Evolutionary conservation across 306 rosid species (phyloP), one percentile per base, ranked within the genome.

Genomic region (Styphnolobium japonicum): DNA sequence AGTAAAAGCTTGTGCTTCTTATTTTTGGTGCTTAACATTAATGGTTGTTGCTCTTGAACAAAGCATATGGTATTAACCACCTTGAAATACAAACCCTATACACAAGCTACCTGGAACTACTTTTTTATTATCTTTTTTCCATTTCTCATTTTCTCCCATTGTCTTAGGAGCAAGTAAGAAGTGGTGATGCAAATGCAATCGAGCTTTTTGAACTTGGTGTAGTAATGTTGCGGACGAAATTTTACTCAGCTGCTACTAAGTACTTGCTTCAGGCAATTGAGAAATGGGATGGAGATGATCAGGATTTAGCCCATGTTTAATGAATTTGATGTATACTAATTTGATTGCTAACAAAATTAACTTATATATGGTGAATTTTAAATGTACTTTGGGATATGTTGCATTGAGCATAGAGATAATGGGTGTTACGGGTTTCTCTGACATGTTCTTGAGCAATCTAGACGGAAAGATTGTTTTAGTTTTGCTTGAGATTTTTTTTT

Each of bases 241-340:
- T 91, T 76, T 91, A 89, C 73, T 88, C 96, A 1, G 96, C 96
- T 56, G 93, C 96, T 37, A 91, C 81, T 1, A 91, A 87, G 66
- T 91, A 75, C 79, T 86, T 91, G 93, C 87, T 87, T 75, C 91
- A 91, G 85, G 96, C 96, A 37, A 84, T 91, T 27, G 91, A 89
- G 67, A 91, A 87, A 80, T 91, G 96, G 96, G 96, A 91, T 53
- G 96, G 96, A 53, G 93, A 91, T 39, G 90, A 91, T 75, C 96
- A 91, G 83, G 96, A 91, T 84, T 89, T 89, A 78, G 96, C 93
- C 33, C 91, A 89, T 90, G 93, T 91, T 72, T 27, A 84, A 61
- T 71, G 52, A 52, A 76, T 46, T 34, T 21, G 16, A 10, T 21
- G 8, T 21, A 21, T 33, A 16, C n/a, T 6, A 4, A 63, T 33